These are phyloP conservation scores for Gossypium schwendimanii DNA, from an alignment of 441 rosid genomes.

Conservation along the genomic window DNA sequence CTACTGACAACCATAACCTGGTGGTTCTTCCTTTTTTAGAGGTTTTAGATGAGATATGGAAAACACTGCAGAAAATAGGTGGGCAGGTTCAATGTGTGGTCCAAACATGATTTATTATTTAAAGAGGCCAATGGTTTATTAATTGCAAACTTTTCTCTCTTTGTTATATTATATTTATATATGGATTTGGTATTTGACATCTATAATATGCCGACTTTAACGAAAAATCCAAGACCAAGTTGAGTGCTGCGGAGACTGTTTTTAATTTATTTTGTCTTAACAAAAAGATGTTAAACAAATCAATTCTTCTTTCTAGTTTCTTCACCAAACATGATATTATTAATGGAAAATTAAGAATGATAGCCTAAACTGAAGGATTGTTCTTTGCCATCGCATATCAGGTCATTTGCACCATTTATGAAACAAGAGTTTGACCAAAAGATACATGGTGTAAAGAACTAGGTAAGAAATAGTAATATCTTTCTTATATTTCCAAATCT, in stretches of 20 bases:
- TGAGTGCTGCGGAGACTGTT: neutral
- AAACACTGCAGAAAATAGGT: constrained; percentile 20
- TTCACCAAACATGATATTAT: too few species aligned
- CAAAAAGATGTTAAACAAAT: too few species aligned
- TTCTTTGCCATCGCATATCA: too few species aligned
- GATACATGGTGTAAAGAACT: too few species aligned
- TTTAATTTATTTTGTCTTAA: too few species aligned
- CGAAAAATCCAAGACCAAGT: neutral
- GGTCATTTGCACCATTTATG: too few species aligned
- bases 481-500: too few species aligned
- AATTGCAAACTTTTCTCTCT: constrained; percentile 19
- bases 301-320: too few species aligned
- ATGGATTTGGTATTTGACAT: constrained; percentile 1
- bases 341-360: too few species aligned
- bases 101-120: constrained; percentile 5
- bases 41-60: constrained; percentile 21
- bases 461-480: too few species aligned
- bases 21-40: neutral
- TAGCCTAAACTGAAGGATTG: too few species aligned
- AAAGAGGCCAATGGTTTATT: constrained; percentile 12
- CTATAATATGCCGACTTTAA: constrained; percentile 13
- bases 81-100: constrained; percentile 24
- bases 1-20: constrained; percentile 6
- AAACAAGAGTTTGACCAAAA: too few species aligned
- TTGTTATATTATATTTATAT: constrained; percentile 1